Conservation (phyloP, 805 yeast species). For the Ogataea salicorniae region DNA sequence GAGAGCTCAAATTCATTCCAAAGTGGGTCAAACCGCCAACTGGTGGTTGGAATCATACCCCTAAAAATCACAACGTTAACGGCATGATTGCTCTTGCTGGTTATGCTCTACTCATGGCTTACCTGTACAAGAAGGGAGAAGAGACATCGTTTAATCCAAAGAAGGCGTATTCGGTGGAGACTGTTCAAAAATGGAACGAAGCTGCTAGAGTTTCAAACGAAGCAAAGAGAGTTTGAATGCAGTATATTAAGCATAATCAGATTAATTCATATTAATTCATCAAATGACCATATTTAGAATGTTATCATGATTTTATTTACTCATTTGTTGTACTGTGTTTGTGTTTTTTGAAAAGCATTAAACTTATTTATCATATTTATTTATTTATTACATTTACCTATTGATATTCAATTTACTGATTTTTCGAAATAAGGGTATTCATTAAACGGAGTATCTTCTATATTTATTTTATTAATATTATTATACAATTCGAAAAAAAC, state of each 20-base stretch:
- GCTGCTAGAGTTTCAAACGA: slow-evolving; percentile 33
- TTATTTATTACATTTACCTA: slow-evolving; percentile 1
- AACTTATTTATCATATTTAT: slow-evolving; percentile 4
- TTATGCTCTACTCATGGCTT: slow-evolving; percentile 29
- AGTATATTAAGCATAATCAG: slow-evolving; percentile 14
- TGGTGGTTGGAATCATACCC: slow-evolving; percentile 56
- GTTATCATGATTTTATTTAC: neutral
- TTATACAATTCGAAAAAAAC: neutral
- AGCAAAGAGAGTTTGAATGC: slow-evolving; percentile 3
- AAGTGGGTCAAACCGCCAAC: slow-evolving; percentile 38
- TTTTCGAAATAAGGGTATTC: too few relatives aligned
- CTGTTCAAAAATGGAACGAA: slow-evolving; percentile 40
- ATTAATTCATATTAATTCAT: neutral
- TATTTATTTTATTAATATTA: neutral
- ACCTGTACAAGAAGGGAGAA: slow-evolving; percentile 35
- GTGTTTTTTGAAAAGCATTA: neutral
- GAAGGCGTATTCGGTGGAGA: slow-evolving; percentile 33
- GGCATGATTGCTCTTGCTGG: slow-evolving; percentile 37
- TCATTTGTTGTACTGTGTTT: neutral
- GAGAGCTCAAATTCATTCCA: slow-evolving; percentile 23
- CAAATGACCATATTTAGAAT: too few relatives aligned
- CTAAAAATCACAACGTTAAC: slow-evolving; percentile 44
- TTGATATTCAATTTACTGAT: neutral
- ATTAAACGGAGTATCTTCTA: neutral
- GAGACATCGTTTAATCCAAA: slow-evolving; percentile 32